phyloP scores from a whole-genome alignment of 768 basidiomycete genomes.

The Dioszegia hungarica region DNA sequence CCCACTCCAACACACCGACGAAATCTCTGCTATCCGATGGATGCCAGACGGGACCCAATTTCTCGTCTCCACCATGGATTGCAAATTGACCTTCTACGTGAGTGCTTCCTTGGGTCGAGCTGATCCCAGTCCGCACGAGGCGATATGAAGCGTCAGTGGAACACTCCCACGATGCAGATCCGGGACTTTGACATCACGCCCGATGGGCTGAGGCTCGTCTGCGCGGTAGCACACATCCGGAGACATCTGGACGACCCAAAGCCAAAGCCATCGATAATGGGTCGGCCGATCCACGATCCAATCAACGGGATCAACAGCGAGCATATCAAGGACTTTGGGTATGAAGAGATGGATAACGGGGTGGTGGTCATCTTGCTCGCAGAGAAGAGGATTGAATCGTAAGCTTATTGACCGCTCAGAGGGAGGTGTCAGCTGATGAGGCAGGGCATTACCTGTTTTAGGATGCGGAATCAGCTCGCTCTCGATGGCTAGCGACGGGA shows the following conservation, averaged over 20 bases:
- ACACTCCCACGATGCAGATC: constrained; percentile 67
- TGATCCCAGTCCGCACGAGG: constrained; percentile 67
- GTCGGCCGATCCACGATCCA: constrained; percentile 8
- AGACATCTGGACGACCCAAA: constrained; percentile 22
- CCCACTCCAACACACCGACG: constrained; percentile 60
- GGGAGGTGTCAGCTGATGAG: background rate
- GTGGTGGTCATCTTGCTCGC: constrained; percentile 25
- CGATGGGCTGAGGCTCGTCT: constrained; percentile 74
- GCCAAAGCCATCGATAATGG: constrained; percentile 37
- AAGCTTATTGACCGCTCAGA: background rate
- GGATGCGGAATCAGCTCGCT: constrained; percentile 4
- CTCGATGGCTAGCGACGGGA: background rate
- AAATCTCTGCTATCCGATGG: constrained; percentile 82
- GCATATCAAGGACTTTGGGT: constrained; percentile 17
- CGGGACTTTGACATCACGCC: constrained; percentile 82
- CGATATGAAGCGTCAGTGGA: constrained; percentile 66
- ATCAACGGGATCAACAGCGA: constrained; percentile 14
- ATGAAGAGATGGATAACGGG: constrained; percentile 38
- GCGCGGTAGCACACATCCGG: constrained; percentile 58
- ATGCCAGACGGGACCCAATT: constrained; percentile 83
- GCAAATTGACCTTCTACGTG: constrained; percentile 54
- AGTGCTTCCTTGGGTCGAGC: constrained; percentile 50
- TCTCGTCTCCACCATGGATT: constrained; percentile 81
- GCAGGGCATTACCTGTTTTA: background rate
- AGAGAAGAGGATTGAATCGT: constrained; percentile 33